A percentile compares a stretch with the other conserved stretches of the same genome.
Conservation (phyloP, 345 rosid genomes). For the Microcos paniculata region DNA sequence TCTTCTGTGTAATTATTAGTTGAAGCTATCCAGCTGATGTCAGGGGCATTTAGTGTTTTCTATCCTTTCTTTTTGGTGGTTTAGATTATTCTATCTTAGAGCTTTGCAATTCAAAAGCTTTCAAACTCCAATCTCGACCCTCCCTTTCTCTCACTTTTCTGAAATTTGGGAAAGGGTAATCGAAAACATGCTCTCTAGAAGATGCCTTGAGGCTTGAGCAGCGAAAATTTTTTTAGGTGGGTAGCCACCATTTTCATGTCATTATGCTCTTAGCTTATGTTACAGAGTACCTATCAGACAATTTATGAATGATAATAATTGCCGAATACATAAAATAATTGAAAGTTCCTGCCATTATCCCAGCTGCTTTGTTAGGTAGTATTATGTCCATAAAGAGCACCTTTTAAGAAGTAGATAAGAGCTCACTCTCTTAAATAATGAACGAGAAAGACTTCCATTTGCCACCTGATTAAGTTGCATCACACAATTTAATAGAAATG, state of each 20-base stretch:
- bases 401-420: background rate
- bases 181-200: background rate
- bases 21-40: background rate
- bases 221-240: no score
- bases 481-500: background rate
- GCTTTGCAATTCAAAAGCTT: background rate
- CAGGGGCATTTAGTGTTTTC: background rate
- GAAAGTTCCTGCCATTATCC: no score
- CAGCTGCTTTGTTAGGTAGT: no score
- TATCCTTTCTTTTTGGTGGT: background rate
- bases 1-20: conserved; percentile 6
- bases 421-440: background rate
- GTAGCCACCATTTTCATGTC: no score
- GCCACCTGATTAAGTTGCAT: background rate
- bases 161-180: background rate
- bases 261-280: no score
- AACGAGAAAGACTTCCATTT: background rate
- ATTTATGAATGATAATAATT: no score
- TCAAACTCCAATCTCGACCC: background rate
- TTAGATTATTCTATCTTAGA: background rate
- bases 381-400: background rate
- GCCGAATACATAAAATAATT: no score
- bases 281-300: no score
- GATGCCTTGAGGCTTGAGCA: no score
- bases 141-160: background rate